Evolutionary conservation across 805 yeast genomes (phyloP), one percentile per base, ranked within the genome.

Genomic region (Yarrowia yakushimensis): DNA sequence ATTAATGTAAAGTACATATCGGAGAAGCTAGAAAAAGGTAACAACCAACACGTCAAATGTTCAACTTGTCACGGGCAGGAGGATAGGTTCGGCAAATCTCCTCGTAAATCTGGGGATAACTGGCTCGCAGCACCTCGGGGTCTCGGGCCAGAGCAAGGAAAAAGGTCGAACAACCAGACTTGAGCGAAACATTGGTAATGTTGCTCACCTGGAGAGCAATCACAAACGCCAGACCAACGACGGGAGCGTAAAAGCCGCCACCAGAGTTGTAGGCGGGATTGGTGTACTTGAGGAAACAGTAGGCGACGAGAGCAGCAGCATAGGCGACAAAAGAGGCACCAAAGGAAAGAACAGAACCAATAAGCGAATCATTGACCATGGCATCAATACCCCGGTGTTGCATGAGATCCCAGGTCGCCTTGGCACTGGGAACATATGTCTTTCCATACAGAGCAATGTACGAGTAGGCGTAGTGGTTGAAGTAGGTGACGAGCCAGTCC

Each of bases 381-480:
- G 94, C 92, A 73, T 88, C 91, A 72, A 89, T 78, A 33, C 97
- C 97, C 72, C 90, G 87, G 71, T 79, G 84, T 69, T 87, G 81
- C 67, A 92, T 73, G 74, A 92, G 79, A 68, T 84, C 82, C 83
- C 91, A 87, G 0, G 97, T 88, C 64, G 89, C 93, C 68, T 81
- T 87, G 0, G 97, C 92, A 0, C 96, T 85, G 28, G 79, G 77
- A 54, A 88, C 69, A 70, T 91, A 93, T 34, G 84, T 79, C 68
- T 85, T 85, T 50, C 97, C 97, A 74, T 90, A 93, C 23, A 92
- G 79, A 0, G 97, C 96, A 68, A 92, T 79, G 70, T 86, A 90
- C 28, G 94, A 86, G 72, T 88, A 89, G 7, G 97, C 96, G 71
- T 90, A 92, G 71, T 88, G 93, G 75, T 92, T 90, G 78, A 92